Base-by-base conservation (phyloP, 2,329 filamentous ascomycete species). In the Domatiomyces globalis region DNA sequence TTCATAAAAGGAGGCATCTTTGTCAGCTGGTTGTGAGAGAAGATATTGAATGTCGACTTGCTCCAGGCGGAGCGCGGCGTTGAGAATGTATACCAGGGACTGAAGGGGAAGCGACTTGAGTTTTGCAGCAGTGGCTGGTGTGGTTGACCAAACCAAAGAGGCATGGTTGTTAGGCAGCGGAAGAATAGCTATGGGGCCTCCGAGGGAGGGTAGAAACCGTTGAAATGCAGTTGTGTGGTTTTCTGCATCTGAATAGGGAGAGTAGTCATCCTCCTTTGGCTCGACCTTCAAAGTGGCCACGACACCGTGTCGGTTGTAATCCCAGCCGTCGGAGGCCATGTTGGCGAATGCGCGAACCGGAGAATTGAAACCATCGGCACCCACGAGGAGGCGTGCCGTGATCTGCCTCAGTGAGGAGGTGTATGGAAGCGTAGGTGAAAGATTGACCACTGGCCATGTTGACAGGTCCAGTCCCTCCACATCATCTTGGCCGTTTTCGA, bases 71-170 rank as follows among this genome's bases (percentile, higher is more conserved):
- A 98, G 95, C 0, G 87, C 92, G 0, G 90, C 88, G 64, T 98
- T 96, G 59, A 98, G 85, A 76, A 90, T 84, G 29, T 87, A 83
- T 15, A 83, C 71, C 63, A 98, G 94, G 63, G 94, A 85, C 47
- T 73, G 71, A 0, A 81, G 67, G 0, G 81, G 71, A 4, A 98
- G 75, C 39, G 77, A 78, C 71, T 94, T 95, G 43, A 98, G 75
- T 50, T 83, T 74, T 0, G 84, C 76, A 0, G 90, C 92, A 54
- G 87, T 81, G 50, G 80, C 75, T 0, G 88, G 84, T 0, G 86
- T 92, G 1, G 89, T 96, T 5, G 88, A 94, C 92, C 92, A 98
- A 17, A 98, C 92, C 4, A 98, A 74, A 0, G 87, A 89, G 4
- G 89, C 83, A 64, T 80, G 78, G 57, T 85, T 84, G 18, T 85